Base-by-base conservation (phyloP, 805 yeast genomes). In the Candida nanaspora region DNA sequence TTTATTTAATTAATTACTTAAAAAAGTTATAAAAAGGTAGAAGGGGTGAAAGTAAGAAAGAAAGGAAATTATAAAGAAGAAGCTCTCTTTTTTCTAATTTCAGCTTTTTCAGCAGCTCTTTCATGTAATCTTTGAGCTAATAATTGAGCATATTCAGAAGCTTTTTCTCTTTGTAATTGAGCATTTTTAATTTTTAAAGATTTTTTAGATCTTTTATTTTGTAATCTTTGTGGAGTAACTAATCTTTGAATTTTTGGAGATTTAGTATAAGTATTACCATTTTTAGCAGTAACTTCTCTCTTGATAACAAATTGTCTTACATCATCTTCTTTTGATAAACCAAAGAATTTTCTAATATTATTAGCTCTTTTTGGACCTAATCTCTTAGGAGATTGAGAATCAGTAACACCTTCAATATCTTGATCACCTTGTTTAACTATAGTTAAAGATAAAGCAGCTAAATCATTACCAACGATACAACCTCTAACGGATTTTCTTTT, bases 311-410 rank as follows among this genome's bases (percentile, higher is more conserved):
- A 93, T 74, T 72, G 71, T 69, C 86, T 80, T 55, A 85, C 91
- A 63, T 86, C 95, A 63, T 85, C 94, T 70, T 85, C 95, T 78
- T 86, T 85, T 74, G 94, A 68, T 64, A 87, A 84, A 77, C 97
- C 98, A 69, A 86, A 93, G 95, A 93, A 93, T 76, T 93, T 91
- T 85, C 98, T 89, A 74, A 93, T 93, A 91, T 91, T 76, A 94
- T 88, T 91, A 68, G 98, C 98, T 85, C 98, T 88, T 95, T 93
- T 93, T 76, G 98, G 98, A 68, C 98, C 98, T 68, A 93, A 83
- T 82, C 98, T 89, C 84, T 91, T 93, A 77, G 98, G 96, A 66
- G 83, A 82, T 68, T 89, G 81, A 65, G 79, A 63, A 70, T 93
- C 94, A 63, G 98, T 93, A 65, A 93, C 78, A 72, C 98, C 98